Percentiles rank a stretch among this genome's conserved stretches.
These are phyloP conservation scores for Trichoderma citrinoviride DNA, from an alignment of 2,329 filamentous ascomycete genomes.

Conservation along the genomic window DNA sequence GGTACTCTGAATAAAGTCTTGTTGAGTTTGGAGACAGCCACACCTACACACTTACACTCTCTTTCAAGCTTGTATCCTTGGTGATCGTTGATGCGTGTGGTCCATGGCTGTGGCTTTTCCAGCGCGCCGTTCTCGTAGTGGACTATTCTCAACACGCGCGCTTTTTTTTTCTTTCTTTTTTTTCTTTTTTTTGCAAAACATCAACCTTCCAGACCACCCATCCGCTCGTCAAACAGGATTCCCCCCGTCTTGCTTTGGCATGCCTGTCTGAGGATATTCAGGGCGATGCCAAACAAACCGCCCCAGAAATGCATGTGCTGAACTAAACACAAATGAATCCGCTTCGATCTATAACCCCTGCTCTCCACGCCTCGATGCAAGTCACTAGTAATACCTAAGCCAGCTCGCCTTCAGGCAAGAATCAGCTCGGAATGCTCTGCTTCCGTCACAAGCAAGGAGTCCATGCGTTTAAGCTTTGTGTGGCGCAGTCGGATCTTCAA, in stretches of 20 bases:
- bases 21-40: not conserved
- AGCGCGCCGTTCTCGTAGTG: not conserved
- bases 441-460: not conserved
- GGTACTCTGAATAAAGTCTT: not conserved
- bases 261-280: too few relatives aligned
- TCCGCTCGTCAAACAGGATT: too few relatives aligned
- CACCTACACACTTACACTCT: not conserved
- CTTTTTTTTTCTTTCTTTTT: not conserved
- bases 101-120: not conserved
- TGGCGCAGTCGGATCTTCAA: not conserved
- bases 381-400: too few relatives aligned
- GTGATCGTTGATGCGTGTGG: not conserved
- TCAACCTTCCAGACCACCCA: too few relatives aligned
- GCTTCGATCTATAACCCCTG: too few relatives aligned
- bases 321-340: too few relatives aligned
- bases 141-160: not conserved
- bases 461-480: slow-evolving; percentile 2
- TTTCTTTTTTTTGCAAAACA: not conserved
- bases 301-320: too few relatives aligned
- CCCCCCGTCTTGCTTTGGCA: too few relatives aligned
- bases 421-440: not conserved
- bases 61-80: not conserved
- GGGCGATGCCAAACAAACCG: too few relatives aligned
- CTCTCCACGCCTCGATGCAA: too few relatives aligned
- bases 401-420: too few relatives aligned